Conservation (phyloP, 768 basidiomycete species). For the Cystobasidiopsis lactophilus region DNA sequence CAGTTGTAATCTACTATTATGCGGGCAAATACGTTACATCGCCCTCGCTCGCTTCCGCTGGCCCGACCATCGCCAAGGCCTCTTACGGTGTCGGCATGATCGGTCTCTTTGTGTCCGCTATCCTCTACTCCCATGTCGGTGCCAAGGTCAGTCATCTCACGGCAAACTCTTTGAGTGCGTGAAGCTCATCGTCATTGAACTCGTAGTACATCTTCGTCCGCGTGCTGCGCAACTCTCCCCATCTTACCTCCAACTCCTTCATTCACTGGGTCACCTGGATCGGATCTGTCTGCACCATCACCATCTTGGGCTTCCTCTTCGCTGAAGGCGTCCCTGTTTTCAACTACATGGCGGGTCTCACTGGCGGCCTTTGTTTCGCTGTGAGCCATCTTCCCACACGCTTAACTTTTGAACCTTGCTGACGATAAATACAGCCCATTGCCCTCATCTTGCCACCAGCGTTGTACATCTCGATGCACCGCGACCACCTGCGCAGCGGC, state of each 20-base stretch:
- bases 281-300: neutral
- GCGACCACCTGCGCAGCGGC: too few relatives aligned
- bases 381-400: too few relatives aligned
- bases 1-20: too few relatives aligned
- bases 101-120: slow-evolving; percentile 15
- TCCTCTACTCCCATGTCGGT: neutral
- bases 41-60: slow-evolving; percentile 22
- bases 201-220: slow-evolving; percentile 19
- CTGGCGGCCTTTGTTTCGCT: too few relatives aligned
- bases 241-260: slow-evolving; percentile 11
- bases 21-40: too few relatives aligned
- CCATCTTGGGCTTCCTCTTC: slow-evolving; percentile 16
- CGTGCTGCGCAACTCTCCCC: slow-evolving; percentile 12
- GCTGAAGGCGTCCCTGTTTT: slow-evolving; percentile 17
- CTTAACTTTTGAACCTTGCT: too few relatives aligned
- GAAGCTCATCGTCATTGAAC: too few relatives aligned
- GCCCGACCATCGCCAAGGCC: slow-evolving; percentile 18
- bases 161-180: neutral
- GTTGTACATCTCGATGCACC: too few relatives aligned
- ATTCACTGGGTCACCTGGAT: slow-evolving; percentile 17
- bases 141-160: neutral
- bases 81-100: slow-evolving; percentile 18
- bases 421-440: too few relatives aligned
- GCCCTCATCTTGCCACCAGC: too few relatives aligned
- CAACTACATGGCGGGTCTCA: too few relatives aligned